Evolutionary conservation across 805 yeast genomes (phyloP).

Genomic region (Ogataea paraovalis): DNA sequence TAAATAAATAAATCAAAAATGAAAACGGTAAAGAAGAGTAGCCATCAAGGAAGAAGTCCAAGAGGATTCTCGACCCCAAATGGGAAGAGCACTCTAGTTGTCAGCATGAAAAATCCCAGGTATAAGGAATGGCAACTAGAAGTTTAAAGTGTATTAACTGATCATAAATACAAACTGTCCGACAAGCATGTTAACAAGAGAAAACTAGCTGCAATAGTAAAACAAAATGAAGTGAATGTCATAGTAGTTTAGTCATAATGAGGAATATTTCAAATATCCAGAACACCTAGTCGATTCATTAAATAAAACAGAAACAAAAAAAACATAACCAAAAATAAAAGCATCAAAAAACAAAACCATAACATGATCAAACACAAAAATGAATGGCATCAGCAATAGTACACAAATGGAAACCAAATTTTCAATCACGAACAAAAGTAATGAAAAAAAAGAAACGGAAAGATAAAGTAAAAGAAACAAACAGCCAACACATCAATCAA

Average conservation of each 20-base stretch:
- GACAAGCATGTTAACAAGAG: neutral
- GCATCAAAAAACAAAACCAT: too few species aligned
- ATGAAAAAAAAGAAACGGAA: neutral
- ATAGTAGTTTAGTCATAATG: neutral
- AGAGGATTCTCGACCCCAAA: too few species aligned
- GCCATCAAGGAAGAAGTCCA: too few species aligned
- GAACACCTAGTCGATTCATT: neutral
- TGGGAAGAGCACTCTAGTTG: too few species aligned
- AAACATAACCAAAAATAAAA: neutral
- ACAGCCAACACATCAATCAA: neutral
- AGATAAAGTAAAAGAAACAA: neutral
- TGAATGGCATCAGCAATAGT: neutral
- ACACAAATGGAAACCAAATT: neutral
- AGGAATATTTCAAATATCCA: neutral
- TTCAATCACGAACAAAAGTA: neutral
- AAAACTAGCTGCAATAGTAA: neutral
- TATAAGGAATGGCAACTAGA: too few species aligned
- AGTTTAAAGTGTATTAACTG: neutral
- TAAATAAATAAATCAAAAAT: too few species aligned
- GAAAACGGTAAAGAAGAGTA: too few species aligned
- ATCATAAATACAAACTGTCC: too few species aligned
- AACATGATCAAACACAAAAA: neutral
- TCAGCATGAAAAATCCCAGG: too few species aligned
- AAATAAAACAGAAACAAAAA: neutral
- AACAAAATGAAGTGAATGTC: neutral